Base-by-base conservation (phyloP, 495 filamentous ascomycete genomes). In the Penicillium bialowiezense region DNA sequence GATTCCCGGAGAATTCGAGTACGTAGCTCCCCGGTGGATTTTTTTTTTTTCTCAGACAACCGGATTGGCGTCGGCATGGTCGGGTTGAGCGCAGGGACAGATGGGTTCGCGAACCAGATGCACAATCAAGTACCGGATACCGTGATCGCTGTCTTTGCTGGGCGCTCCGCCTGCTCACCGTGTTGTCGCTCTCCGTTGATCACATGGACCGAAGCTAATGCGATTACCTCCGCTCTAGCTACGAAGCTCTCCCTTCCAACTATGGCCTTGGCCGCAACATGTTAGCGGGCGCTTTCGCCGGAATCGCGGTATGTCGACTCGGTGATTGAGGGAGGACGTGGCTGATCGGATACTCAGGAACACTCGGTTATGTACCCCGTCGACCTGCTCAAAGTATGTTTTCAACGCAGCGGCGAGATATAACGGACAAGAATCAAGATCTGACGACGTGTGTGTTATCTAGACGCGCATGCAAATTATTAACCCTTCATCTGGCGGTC, bases 281-380 rank as follows among this genome's bases (percentile, higher is more conserved):
- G 87, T 67, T 85, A 42, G 95, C 95, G 12, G 93, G 93, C 65
- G 93, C 95, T 58, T 96, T 97, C 70, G 93, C 93, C 41, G 93
- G 93, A 45, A 95, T 99, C 61, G 91, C 91, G 68, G 93, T 97
- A 84, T 60, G 68, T 58, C 39, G 29, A 28, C 36, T 5, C 19
- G 21, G 31, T 24, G 31, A 15, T 37, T 50, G 46, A 7, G 7
- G 20, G 47, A 35, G 44, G 36, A 26, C 38, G 41, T 29, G 29
- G 42, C 65, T 48, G 34, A 47, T 44, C 39, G 32, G 28, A 50
- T 44, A n/a, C 34, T 41, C 47, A 79, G 79, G 87, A 92, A 71
- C 90, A 92, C 68, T 92, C 91, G 42, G 90, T 95, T 53, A 96
- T 99, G 93, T 99, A 99, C 59, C 93, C 93, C 7, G 87, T 99